These are phyloP conservation scores for Grosmannia clavigera DNA, from an alignment of 2,329 filamentous ascomycete species.

Conservation along the genomic window DNA sequence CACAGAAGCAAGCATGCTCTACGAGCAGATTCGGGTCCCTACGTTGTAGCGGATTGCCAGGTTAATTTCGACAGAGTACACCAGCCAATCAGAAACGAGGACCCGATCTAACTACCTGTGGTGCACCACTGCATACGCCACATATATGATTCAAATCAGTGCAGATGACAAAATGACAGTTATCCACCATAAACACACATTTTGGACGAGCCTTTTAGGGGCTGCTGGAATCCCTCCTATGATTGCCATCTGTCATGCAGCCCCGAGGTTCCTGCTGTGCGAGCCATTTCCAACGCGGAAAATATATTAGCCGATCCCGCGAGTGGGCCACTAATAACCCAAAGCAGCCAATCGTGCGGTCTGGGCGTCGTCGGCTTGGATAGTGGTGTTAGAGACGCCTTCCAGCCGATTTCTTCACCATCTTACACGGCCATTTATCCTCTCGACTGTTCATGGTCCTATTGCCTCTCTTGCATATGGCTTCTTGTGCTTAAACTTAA, in stretches of 20 bases:
- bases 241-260: not conserved
- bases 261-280: not conserved
- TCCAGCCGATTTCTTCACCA: not conserved
- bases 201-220: not conserved
- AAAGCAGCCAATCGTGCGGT: not conserved
- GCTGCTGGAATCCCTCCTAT: not conserved
- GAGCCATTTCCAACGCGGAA: not conserved
- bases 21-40: not conserved
- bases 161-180: not conserved
- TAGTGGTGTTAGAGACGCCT: not conserved
- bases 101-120: not conserved
- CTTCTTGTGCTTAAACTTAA: not conserved
- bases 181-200: not conserved
- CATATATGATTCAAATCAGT: not conserved
- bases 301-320: constrained; percentile 2
- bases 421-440: not conserved
- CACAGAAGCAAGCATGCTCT: not conserved
- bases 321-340: not conserved
- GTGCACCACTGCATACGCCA: not conserved
- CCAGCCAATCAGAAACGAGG: not conserved
- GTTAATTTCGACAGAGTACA: not conserved
- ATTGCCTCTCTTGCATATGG: not conserved
- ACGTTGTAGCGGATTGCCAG: not conserved
- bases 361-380: not conserved
- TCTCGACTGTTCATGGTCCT: not conserved